phyloP scores from a whole-genome alignment of 345 rosid genomes.

The Gossypium arboreum region DNA sequence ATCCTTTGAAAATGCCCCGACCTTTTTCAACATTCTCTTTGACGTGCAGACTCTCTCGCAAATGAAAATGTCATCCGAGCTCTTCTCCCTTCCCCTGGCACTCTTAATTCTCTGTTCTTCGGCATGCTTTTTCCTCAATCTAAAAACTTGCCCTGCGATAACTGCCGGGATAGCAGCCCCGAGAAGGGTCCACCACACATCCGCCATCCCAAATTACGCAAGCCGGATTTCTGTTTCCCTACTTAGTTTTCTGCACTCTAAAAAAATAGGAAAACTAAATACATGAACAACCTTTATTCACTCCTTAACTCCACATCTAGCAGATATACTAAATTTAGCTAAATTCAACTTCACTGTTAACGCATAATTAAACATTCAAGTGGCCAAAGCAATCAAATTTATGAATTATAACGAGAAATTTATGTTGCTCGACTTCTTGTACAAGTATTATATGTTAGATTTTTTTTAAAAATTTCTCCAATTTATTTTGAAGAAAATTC shows the following conservation, averaged over 20 bases:
- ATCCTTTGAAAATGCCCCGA: conserved; percentile 76
- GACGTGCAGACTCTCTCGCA: conserved; percentile 88
- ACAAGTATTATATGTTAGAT: too few relatives aligned
- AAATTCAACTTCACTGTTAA: not conserved
- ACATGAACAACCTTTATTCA: not conserved
- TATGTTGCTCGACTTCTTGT: too few relatives aligned
- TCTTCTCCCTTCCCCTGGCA: conserved; percentile 72
- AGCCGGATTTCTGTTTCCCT: not conserved
- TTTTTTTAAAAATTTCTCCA: too few relatives aligned
- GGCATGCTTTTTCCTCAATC: not conserved
- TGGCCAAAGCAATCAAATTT: not conserved
- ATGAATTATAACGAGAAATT: not conserved
- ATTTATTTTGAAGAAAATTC: too few relatives aligned
- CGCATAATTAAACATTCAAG: not conserved
- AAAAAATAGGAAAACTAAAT: not conserved
- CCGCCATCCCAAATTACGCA: conserved; percentile 44
- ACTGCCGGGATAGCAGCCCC: conserved; percentile 60
- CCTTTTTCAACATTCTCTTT: conserved; percentile 76
- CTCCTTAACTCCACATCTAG: not conserved
- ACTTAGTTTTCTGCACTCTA: not conserved
- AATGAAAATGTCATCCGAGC: conserved; percentile 74
- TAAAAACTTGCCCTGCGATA: not conserved
- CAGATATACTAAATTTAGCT: not conserved
- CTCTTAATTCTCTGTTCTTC: conserved; percentile 38
- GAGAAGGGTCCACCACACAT: conserved; percentile 45